Base-by-base conservation (phyloP, 495 filamentous ascomycete genomes). In the Penicillium macrosclerotiorum region DNA sequence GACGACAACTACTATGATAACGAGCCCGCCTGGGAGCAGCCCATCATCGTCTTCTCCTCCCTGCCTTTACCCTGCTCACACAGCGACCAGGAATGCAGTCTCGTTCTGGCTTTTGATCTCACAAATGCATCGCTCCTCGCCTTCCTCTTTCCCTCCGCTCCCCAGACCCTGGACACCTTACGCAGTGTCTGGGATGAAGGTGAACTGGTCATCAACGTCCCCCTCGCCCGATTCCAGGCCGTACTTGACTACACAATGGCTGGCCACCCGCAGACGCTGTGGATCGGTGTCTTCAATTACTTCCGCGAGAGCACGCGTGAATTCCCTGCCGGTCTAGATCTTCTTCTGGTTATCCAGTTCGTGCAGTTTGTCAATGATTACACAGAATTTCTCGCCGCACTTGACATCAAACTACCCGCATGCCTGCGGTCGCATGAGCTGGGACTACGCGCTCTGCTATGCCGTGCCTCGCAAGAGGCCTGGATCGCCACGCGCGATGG, bases 291-390 rank as follows among this genome's bases (percentile, higher is more conserved):
- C 6, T 25, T 63, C 17, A 31, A 35, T 3, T 41, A 50, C 23
- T 50, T 55, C 27, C 44, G 38, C 2, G 35, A 55, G 17, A 48
- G 29, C 9, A 39, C 23, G 4, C 32, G 34, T n/a, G 20, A 23
- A n/a, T 29, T 59, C 7, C 46, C 41, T 1, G 26, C 59, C 0
- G 67, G 66, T 0, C 46, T 73, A 50, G 70, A 73, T 33, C 44
- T 70, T 12, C 55, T 69, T 7, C 55, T 73, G 23, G 51, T 38
- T 5, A 60, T 69, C 20, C 41, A 60, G n/a, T 67, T 60, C 19
- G 52, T 59, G 14, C 67, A 71, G 37, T 72, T 65, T 42, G 34
- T 69, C 2, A 19, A 54, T 8, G 70, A 73, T 9, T n/a, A n/a
- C n/a, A n/a, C n/a, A n/a, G n/a, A n/a, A n/a, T n/a, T n/a, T n/a